phyloP scores from a whole-genome alignment of 2,329 filamentous ascomycete species.

The Leptographium radiaticola region DNA sequence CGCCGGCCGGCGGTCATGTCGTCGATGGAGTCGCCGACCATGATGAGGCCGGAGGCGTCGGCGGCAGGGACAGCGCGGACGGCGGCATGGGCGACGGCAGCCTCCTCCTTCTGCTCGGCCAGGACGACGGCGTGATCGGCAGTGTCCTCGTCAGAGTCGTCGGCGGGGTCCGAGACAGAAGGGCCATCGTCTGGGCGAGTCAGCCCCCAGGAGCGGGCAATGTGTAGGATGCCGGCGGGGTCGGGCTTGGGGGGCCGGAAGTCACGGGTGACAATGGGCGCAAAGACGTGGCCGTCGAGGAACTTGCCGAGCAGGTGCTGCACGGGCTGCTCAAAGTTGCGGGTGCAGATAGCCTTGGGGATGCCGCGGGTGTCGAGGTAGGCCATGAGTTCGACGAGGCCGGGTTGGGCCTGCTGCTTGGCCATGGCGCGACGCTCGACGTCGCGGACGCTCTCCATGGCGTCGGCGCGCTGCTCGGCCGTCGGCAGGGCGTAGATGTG shows the following conservation, averaged over 20 bases:
- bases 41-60: conserved; percentile 39
- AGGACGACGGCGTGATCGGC: conserved; percentile 8
- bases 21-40: conserved; percentile 73
- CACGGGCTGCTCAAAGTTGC: conserved; percentile 81
- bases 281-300: conserved; percentile 53
- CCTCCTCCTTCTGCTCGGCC: conserved; percentile 12
- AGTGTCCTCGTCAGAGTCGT: conserved; percentile 5
- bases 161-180: neutral
- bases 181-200: conserved; percentile 9
- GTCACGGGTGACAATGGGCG: conserved; percentile 72
- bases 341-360: conserved; percentile 77
- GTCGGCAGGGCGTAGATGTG: conserved; percentile 68
- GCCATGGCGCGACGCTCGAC: conserved; percentile 77
- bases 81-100: conserved; percentile 9
- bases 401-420: conserved; percentile 68
- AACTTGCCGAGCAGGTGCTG: conserved; percentile 63
- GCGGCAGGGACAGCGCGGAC: conserved; percentile 13
- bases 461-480: conserved; percentile 40
- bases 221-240: conserved; percentile 77
- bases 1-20: conserved; percentile 79
- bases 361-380: conserved; percentile 59
- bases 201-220: conserved; percentile 66
- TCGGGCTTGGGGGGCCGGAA: conserved; percentile 76
- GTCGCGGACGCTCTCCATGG: conserved; percentile 58
- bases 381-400: conserved; percentile 63